Conservation (phyloP, 441 rosid genomes). For the Mallotus repandus region DNA sequence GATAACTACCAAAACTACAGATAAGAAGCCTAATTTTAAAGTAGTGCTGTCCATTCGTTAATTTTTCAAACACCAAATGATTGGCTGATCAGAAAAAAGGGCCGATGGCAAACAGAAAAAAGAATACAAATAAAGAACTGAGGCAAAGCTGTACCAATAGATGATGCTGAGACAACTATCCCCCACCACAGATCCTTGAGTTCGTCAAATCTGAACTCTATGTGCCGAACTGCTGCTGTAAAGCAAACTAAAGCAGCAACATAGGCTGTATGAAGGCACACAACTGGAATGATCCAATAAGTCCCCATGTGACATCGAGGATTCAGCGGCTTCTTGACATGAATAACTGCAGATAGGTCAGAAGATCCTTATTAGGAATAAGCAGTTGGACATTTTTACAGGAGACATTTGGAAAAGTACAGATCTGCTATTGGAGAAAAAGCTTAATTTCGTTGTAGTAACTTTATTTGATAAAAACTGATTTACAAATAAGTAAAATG, state of each 20-base stretch:
- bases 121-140: neutral
- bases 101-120: constrained; percentile 8
- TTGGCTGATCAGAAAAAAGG: constrained; percentile 4
- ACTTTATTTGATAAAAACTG: constrained; percentile 1
- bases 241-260: constrained; percentile 60
- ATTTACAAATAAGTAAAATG: constrained; percentile 9
- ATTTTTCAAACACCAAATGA: neutral
- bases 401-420: constrained; percentile 9
- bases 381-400: neutral
- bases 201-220: constrained; percentile 86
- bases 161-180: constrained; percentile 59
- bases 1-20: neutral
- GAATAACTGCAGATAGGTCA: constrained; percentile 48
- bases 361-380: constrained; percentile 28
- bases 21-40: neutral
- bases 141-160: constrained; percentile 47
- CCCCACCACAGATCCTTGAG: constrained; percentile 86
- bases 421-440: neutral
- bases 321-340: constrained; percentile 60
- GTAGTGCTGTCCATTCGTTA: neutral
- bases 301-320: constrained; percentile 56
- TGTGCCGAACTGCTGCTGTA: constrained; percentile 61
- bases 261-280: constrained; percentile 55
- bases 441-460: constrained; percentile 9
- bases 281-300: constrained; percentile 54